Percentiles rank a stretch among this genome's conserved stretches.
These are phyloP conservation scores for Coemansia javaensis DNA, from an alignment of 192 early-diverging fungal genomes.

Conservation along the genomic window DNA sequence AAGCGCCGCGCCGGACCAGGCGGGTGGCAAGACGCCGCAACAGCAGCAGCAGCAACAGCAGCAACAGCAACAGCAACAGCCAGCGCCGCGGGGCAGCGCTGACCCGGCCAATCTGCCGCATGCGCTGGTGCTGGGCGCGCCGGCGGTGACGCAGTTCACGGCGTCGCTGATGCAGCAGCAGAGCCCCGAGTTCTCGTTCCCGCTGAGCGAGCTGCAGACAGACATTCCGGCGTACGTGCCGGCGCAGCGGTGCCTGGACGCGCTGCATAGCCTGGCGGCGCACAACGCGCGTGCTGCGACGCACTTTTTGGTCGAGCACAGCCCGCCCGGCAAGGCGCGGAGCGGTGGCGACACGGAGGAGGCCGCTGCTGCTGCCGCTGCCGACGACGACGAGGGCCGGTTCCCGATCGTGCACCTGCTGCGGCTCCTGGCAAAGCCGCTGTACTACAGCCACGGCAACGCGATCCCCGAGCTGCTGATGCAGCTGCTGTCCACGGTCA, in stretches of 20 bases:
- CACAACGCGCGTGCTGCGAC: conserved; percentile 69
- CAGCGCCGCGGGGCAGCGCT: too few relatives aligned
- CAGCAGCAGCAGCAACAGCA: too few relatives aligned
- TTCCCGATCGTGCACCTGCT: conserved; percentile 68
- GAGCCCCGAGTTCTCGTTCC: conserved; percentile 39
- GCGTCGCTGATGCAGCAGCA: conserved; percentile 33
- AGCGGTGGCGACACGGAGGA: too few relatives aligned
- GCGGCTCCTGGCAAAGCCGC: conserved; percentile 75
- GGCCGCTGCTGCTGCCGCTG: too few relatives aligned
- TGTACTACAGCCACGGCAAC: conserved; percentile 71
- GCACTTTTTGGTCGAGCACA: conserved; percentile 59
- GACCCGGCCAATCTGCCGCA: not conserved
- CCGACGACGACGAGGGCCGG: conserved; percentile 59
- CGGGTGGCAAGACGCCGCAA: not conserved
- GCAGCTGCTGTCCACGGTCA: conserved; percentile 74
- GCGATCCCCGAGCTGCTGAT: conserved; percentile 83
- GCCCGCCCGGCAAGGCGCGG: conserved; percentile 43
- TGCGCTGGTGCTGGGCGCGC: conserved; percentile 15
- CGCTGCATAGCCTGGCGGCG: conserved; percentile 71
- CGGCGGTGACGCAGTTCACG: conserved; percentile 32
- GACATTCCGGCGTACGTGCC: conserved; percentile 84
- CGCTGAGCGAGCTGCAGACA: conserved; percentile 33
- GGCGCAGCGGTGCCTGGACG: conserved; percentile 82
- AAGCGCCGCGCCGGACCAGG: not conserved
- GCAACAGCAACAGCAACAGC: too few relatives aligned